Conservation (phyloP, 2,329 filamentous ascomycete species). For the Juglanconis oblonga region DNA sequence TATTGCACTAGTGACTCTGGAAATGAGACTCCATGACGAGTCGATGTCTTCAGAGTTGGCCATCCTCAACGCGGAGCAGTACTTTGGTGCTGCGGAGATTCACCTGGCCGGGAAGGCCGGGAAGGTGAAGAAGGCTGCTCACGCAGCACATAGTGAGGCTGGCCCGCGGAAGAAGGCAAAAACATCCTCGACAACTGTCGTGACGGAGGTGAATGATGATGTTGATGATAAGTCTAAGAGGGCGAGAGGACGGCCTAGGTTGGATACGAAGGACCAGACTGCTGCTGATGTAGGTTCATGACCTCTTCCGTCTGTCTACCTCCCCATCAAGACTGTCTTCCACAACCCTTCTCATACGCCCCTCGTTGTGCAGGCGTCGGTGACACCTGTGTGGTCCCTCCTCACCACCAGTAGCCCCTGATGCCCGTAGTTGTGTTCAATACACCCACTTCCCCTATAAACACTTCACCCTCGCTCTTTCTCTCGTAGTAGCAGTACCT, state of each 20-base stretch:
- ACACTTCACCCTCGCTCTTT: not conserved
- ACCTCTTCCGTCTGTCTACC: conserved; percentile 15
- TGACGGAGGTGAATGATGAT: conserved; percentile 1
- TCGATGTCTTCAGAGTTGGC: conserved; percentile 33
- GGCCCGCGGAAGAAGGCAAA: conserved; percentile 18
- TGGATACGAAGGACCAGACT: conserved; percentile 75
- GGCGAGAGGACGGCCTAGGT: conserved; percentile 68
- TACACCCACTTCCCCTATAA: not conserved
- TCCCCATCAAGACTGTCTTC: too few species aligned
- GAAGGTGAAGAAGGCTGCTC: conserved; percentile 31
- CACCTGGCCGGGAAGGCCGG: conserved; percentile 19
- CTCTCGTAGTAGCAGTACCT: not conserved
- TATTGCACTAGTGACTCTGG: not conserved
- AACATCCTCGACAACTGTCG: not conserved
- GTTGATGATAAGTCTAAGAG: conserved; percentile 54
- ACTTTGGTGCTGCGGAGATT: conserved; percentile 30
- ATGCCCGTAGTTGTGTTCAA: not conserved
- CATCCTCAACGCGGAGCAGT: conserved; percentile 48
- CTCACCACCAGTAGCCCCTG: not conserved
- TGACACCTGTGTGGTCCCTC: not conserved
- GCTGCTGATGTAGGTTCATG: conserved; percentile 67
- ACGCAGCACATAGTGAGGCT: conserved; percentile 20
- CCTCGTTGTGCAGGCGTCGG: not conserved
- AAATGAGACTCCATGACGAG: conserved; percentile 5
- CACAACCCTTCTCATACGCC: not conserved